Evolutionary conservation across 2,329 filamentous ascomycete genomes (phyloP), one percentile per base, ranked within the genome.

Genomic region (Phialophora macrospora): DNA sequence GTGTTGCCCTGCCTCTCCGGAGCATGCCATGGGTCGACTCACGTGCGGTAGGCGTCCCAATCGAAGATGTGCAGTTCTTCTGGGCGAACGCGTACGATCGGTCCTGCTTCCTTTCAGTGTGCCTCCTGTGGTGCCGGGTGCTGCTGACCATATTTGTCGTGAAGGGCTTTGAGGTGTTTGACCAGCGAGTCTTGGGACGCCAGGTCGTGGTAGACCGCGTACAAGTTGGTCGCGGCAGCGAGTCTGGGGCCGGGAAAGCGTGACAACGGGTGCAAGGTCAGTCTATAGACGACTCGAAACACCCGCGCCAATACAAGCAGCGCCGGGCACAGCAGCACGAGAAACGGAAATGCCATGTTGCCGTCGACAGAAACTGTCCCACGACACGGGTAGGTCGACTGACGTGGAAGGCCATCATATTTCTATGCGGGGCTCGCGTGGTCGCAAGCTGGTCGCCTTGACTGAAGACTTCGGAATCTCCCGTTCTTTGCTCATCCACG

Each of bases 191-290:
- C 75, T 17, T 58, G 32, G 17, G 67, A 59, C n/a, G 73, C 59
- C 11, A 76, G 67, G 57, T 76, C 73, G 34, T 71, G 71, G 51
- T 75, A 74, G 41, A 72, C 70, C 22, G 75, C 74, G 63, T 75
- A 74, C 58, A 67, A 66, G 34, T 66, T 70, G 38, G 71, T 75
- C 12, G 73, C 24, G 7, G 71, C 71, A 17, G 75, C 76, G 8
- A 77, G 44, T 55, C 71, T 75, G 0, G 77, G 76, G 9, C 77
- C 77, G 1, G 76, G 77, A 48, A 77, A 73, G 12, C 72, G 71
- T 17, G 75, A 72, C 12, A 78, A 56, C n/a, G 76, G 77, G 65
- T 73, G 72, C 48, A 76, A 72, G 64, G 68, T 75, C 2, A 77
- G 63, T 22, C 75, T 71, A 57, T 74, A 73, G n/a, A 72, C 38